These are phyloP conservation scores for Macrocybe gigantea DNA, from an alignment of 768 basidiomycete genomes.

Conservation along the genomic window DNA sequence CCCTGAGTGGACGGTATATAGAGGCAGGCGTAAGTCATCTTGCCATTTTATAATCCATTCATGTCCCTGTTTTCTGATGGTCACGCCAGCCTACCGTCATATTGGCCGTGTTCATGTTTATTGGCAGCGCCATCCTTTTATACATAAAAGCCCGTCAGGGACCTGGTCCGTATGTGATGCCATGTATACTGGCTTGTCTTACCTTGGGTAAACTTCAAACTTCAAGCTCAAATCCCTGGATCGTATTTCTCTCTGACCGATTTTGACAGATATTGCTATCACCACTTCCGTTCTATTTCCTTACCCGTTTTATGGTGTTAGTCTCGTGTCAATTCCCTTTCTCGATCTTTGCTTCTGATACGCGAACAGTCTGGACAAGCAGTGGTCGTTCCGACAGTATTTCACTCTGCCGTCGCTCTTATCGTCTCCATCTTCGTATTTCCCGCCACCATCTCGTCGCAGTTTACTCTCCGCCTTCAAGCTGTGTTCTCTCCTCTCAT, in stretches of 20 bases:
- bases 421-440: conserved; percentile 49
- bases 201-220: conserved; percentile 38
- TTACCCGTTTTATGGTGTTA: conserved; percentile 52
- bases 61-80: no score
- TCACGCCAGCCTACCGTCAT: conserved; percentile 48
- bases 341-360: neutral
- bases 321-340: conserved; percentile 6
- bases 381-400: conserved; percentile 50
- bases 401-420: conserved; percentile 56
- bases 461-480: conserved; percentile 47
- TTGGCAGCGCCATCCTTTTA: conserved; percentile 51
- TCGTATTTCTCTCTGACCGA: neutral
- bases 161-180: conserved; percentile 58
- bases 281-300: conserved; percentile 59
- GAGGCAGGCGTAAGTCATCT: conserved; percentile 34
- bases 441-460: conserved; percentile 55
- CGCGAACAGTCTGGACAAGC: conserved; percentile 37
- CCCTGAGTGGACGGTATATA: conserved; percentile 49
- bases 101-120: conserved; percentile 54
- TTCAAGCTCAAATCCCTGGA: neutral
- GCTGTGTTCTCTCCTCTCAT: conserved; percentile 43
- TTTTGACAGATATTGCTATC: conserved; percentile 45
- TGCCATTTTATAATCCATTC: neutral
- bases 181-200: conserved; percentile 54
- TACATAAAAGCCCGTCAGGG: conserved; percentile 56